Evolutionary conservation across 495 filamentous ascomycete species (phyloP).

Genomic region (Neurospora sp.): DNA sequence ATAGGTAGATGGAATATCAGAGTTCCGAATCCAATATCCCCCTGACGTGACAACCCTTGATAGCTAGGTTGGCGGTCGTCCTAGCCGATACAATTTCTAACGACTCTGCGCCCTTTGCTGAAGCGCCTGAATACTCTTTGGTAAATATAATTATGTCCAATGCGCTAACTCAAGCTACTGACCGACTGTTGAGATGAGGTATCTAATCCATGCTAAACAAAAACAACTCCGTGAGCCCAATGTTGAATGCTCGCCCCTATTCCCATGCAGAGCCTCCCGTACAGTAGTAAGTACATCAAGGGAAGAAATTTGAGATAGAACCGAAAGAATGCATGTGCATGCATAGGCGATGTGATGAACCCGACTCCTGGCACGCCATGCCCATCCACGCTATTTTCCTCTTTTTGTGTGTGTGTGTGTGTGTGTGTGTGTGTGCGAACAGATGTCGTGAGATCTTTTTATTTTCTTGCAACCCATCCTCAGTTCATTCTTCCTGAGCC

Average conservation of each 20-base stretch:
- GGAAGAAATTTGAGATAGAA: background rate
- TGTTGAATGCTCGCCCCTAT: slow-evolving; percentile 19
- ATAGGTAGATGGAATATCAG: background rate
- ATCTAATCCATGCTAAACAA: background rate
- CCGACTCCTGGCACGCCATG: background rate
- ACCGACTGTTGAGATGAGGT: background rate
- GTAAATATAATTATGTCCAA: background rate
- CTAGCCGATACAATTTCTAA: too few species aligned
- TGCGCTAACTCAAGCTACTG: background rate
- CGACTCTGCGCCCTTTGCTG: too few species aligned
- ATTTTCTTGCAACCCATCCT: background rate
- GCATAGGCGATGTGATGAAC: background rate
- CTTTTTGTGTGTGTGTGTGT: background rate
- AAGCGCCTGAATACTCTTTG: too few species aligned
- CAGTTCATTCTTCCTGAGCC: slow-evolving; percentile 47
- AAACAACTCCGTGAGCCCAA: slow-evolving; percentile 8
- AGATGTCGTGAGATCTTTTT: background rate
- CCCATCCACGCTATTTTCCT: background rate
- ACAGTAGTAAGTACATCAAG: background rate
- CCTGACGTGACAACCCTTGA: background rate
- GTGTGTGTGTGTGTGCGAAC: background rate
- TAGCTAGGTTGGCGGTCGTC: background rate
- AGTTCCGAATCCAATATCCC: background rate
- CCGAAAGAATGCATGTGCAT: background rate
- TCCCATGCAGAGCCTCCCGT: slow-evolving; percentile 6